Conservation (phyloP, 768 basidiomycete species). For the Hemileccinum rubropunctum region DNA sequence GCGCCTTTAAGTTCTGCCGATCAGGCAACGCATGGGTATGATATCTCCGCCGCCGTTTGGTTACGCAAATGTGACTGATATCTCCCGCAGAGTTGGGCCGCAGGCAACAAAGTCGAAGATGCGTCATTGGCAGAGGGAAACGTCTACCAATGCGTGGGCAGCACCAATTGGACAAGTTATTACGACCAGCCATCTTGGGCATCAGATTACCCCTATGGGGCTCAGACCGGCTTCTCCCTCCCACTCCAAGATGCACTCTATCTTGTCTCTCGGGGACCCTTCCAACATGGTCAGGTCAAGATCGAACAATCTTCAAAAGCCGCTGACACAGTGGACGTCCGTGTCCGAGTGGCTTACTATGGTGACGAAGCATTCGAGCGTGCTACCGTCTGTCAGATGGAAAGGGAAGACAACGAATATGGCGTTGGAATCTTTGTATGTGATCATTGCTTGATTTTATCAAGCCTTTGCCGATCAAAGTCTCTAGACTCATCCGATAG, state of each 20-base stretch:
- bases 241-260: constrained; percentile 31
- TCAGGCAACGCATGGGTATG: constrained; percentile 9
- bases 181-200: constrained; percentile 26
- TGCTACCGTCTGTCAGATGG: constrained; percentile 30
- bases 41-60: not conserved
- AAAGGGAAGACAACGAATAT: constrained; percentile 20
- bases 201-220: constrained; percentile 19
- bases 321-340: constrained; percentile 29
- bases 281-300: constrained; percentile 27
- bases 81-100: constrained; percentile 8
- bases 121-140: not conserved
- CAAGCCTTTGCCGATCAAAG: not conserved
- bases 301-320: constrained; percentile 30
- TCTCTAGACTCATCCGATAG: constrained; percentile 33
- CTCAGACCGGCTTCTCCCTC: constrained; percentile 27
- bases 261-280: constrained; percentile 28
- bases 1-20: not conserved
- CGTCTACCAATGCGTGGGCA: constrained; percentile 11
- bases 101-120: not conserved
- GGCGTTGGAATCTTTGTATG: constrained; percentile 37
- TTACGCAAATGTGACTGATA: not conserved
- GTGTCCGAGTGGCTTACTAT: constrained; percentile 24
- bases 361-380: constrained; percentile 16
- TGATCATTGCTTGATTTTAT: not conserved
- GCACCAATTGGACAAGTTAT: constrained; percentile 23